A percentile compares a stretch with the other conserved stretches of the same genome.
These are phyloP conservation scores for Simmondsia chinensis DNA, from an alignment of 148 eudicot species.

Conservation along the genomic window DNA sequence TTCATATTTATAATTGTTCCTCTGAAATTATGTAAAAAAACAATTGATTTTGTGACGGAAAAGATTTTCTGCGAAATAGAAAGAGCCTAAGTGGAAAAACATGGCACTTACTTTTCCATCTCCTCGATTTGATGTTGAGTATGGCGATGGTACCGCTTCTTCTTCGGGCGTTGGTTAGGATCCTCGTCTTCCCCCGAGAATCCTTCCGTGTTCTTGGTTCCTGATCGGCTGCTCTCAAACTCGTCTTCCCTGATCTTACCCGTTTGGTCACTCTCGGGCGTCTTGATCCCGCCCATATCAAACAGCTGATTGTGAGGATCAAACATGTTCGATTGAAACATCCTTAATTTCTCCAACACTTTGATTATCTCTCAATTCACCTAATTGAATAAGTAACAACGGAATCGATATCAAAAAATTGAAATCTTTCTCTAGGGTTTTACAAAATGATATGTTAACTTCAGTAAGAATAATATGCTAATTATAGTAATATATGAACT, in stretches of 20 bases:
- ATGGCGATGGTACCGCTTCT: constrained; percentile 92
- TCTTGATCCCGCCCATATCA: constrained; percentile 34
- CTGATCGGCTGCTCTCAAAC: constrained; percentile 70
- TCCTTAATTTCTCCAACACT: constrained; percentile 14
- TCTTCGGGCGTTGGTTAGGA: constrained; percentile 78
- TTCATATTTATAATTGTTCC: no score
- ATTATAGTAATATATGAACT: no score
- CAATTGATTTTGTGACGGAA: no score
- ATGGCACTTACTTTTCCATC: constrained; percentile 67
- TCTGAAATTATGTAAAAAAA: no score
- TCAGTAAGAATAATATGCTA: no score
- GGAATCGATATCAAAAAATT: no score
- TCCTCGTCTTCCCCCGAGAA: constrained; percentile 84
- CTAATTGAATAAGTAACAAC: no score
- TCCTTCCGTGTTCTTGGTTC: constrained; percentile 70
- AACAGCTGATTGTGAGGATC: constrained; percentile 61
- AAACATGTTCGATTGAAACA: constrained; percentile 70
- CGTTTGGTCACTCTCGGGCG: constrained; percentile 49
- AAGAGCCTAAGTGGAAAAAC: neutral
- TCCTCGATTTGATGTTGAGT: constrained; percentile 95
- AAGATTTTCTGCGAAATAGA: no score
- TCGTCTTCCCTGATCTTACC: constrained; percentile 70
- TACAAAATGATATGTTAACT: no score
- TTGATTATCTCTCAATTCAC: no score
- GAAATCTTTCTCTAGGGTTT: neutral